Conservation (phyloP, 1,284 basidiomycete genomes). For the Papiliotrema fonsecae region DNA sequence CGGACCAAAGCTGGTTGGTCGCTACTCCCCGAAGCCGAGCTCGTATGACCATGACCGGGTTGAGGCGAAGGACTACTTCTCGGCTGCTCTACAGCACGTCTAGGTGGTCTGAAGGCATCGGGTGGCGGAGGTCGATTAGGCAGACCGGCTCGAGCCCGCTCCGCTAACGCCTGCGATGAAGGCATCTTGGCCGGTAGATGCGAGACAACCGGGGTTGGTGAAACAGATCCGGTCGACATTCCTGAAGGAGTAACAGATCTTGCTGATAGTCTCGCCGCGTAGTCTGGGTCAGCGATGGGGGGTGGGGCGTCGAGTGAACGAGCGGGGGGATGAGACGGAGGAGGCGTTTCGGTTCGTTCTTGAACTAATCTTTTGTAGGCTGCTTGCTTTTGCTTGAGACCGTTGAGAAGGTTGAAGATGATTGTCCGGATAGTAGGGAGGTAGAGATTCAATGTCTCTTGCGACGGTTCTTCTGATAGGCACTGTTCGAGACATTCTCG, state of each 20-base stretch:
- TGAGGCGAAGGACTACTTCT: conserved; percentile 9
- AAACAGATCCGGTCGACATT: conserved; percentile 2
- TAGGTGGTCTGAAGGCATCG: conserved; percentile 46
- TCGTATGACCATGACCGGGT: background rate
- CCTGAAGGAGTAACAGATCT: conserved; percentile 3
- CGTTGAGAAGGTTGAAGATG: conserved; percentile 87
- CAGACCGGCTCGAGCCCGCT: conserved; percentile 15
- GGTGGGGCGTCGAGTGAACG: background rate
- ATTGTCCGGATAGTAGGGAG: conserved; percentile 87
- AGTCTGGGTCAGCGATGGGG: background rate
- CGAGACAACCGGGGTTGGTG: background rate
- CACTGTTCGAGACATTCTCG: conserved; percentile 83
- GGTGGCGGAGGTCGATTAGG: conserved; percentile 39
- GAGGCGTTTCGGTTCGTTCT: conserved; percentile 13
- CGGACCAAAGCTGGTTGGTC: conserved; percentile 10
- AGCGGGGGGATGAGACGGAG: background rate
- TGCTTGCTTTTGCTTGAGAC: conserved; percentile 85
- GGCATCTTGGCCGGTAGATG: conserved; percentile 1
- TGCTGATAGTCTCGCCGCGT: conserved; percentile 6
- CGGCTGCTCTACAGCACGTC: conserved; percentile 20
- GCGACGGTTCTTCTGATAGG: conserved; percentile 81
- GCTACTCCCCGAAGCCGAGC: background rate
- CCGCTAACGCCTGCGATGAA: conserved; percentile 30
- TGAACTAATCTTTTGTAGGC: conserved; percentile 53
- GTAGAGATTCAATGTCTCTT: conserved; percentile 79